Evolutionary conservation across 1,139 yeast genomes (phyloP), one percentile per base, ranked within the genome.

Genomic region (Geotrichum histeridarum): DNA sequence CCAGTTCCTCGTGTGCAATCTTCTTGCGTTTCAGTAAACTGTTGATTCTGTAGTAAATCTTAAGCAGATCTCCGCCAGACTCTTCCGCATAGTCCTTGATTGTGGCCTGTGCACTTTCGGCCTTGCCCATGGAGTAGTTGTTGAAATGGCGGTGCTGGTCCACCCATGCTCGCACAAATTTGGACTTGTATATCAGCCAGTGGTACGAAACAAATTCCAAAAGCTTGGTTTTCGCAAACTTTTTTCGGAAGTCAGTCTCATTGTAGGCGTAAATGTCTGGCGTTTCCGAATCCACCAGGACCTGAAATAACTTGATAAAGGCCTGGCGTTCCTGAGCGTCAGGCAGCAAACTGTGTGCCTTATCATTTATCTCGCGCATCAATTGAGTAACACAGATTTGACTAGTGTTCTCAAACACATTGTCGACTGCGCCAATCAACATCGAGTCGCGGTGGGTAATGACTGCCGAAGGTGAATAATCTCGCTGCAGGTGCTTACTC

Each of bases 161-260:
- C 12, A 53, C 57, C 55, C 55, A 55, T 3, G 55, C 57, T 9
- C 57, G 55, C 22, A 55, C 57, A 52, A 55, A 55, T 35, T 49
- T 45, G 12, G 57, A 52, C 44, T 55, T 55, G 41, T 55, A 53
- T 12, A 42, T 46, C 11, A 55, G 47, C 57, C 57, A 55, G 39
- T 55, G 53, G 45, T 55, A 55, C 5, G 50, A 50, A 8, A 55
- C 57, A 45, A 44, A 55, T 14, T 52, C 55, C 18, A 55, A 42
- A 7, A 52, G 47, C 38, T 47, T 38, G 22, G 54, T 49, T 12
- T 53, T 48, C 15, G 50, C 55, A 36, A 44, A 55, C 37, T 50
- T 47, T 14, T 53, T 49, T 8, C 47, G 41, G 17, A 55, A 55
- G 22, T 51, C 57, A 7, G 48, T 53, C 36, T 55, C 55, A 30